phyloP scores from a whole-genome alignment of 257 asterid genomes.

The Verbascum thapsus region DNA sequence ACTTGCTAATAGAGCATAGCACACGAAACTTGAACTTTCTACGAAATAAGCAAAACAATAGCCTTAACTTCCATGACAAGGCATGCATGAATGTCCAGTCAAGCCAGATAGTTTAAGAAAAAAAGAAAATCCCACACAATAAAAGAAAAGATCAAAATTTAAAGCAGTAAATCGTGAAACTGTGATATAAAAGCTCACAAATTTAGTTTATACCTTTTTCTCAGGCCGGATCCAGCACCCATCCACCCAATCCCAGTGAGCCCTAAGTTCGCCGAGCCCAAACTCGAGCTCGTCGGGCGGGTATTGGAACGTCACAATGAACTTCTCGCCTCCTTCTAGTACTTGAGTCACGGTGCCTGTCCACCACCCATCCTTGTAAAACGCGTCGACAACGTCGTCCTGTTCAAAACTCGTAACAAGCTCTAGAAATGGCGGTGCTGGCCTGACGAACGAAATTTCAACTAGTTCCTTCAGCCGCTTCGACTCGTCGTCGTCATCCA shows the following conservation, averaged over 20 bases:
- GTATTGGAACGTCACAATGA: conserved; percentile 43
- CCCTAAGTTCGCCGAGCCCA: conserved; percentile 51
- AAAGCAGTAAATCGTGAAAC: neutral
- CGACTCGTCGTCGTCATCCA: conserved; percentile 39
- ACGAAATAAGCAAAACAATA: conserved; percentile 2
- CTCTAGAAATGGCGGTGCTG: conserved; percentile 44
- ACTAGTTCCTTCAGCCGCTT: conserved; percentile 48
- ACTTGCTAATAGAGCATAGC: conserved; percentile 9
- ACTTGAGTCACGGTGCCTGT: conserved; percentile 44
- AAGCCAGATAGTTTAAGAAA: no score
- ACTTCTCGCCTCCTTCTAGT: conserved; percentile 33
- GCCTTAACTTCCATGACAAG: neutral
- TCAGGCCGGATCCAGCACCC: conserved; percentile 58
- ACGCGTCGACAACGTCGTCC: conserved; percentile 64
- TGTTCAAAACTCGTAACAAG: conserved; percentile 30
- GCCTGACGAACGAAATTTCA: conserved; percentile 40
- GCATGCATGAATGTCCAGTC: conserved; percentile 1
- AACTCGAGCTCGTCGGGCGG: conserved; percentile 66
- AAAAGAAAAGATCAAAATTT: neutral
- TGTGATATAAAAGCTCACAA: neutral
- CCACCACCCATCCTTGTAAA: conserved; percentile 74
- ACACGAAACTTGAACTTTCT: neutral
- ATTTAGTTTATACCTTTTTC: conserved; percentile 44
- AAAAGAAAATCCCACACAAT: no score
- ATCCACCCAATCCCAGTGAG: conserved; percentile 66